Evolutionary conservation across 2,329 filamentous ascomycete genomes (phyloP).

Genomic region (Apiospora rasikravindrae): DNA sequence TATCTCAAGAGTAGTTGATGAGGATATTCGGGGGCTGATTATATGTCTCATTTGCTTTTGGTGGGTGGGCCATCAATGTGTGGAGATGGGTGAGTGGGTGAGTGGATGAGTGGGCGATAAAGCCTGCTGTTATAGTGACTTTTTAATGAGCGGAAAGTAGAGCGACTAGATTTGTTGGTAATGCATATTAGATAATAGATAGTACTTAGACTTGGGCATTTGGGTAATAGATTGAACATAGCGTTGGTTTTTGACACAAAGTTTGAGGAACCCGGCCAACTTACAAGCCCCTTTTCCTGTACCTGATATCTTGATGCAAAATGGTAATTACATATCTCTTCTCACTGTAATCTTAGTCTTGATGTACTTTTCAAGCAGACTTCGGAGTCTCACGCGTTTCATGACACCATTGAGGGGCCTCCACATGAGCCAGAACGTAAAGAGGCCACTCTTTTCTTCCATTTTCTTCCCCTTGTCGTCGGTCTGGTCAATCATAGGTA

Average conservation of each 20-base stretch:
- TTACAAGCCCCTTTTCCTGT: too few species aligned
- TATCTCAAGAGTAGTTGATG: not conserved
- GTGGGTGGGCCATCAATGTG: not conserved
- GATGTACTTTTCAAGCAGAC: too few species aligned
- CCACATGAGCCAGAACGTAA: conserved; percentile 33
- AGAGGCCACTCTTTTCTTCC: conserved; percentile 47
- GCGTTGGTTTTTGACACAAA: not conserved
- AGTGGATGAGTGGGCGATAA: too few species aligned
- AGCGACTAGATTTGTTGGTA: not conserved
- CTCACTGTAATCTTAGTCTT: too few species aligned
- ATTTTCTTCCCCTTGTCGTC: conserved; percentile 33
- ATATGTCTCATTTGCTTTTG: not conserved
- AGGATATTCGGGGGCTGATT: not conserved
- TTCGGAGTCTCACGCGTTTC: conserved; percentile 16
- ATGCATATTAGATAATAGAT: not conserved
- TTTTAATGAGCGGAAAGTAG: not conserved
- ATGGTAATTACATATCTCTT: too few species aligned
- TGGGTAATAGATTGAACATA: not conserved
- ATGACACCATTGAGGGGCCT: conserved; percentile 25
- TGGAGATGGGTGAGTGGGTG: too few species aligned
- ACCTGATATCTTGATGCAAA: too few species aligned
- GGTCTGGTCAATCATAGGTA: not conserved
- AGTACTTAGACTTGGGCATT: not conserved
- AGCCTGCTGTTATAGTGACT: not conserved
- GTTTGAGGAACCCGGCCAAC: not conserved